phyloP scores from a whole-genome alignment of 2,329 filamentous ascomycete species.

The Beauveria caledonica region DNA sequence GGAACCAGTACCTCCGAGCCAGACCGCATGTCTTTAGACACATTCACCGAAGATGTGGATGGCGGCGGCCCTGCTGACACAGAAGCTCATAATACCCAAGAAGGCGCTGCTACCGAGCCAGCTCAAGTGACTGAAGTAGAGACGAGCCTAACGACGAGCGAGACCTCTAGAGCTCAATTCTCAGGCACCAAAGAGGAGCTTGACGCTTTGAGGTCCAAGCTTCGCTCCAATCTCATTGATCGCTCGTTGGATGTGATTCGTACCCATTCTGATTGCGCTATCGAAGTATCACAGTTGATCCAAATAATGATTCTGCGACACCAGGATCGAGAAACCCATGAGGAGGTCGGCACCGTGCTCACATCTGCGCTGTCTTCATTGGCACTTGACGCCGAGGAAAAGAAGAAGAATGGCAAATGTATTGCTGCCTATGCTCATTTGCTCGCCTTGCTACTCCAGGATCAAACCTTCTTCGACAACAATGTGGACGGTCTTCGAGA shows the following conservation, averaged over 20 bases:
- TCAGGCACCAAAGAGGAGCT: slow-evolving; percentile 60
- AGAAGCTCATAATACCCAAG: slow-evolving; percentile 8
- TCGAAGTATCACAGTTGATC: slow-evolving; percentile 85
- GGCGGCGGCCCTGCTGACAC: slow-evolving; percentile 19
- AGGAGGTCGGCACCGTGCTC: slow-evolving; percentile 74
- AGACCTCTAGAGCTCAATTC: slow-evolving; percentile 7
- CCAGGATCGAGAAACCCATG: slow-evolving; percentile 46
- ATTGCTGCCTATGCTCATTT: slow-evolving; percentile 89
- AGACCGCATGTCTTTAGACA: slow-evolving; percentile 32
- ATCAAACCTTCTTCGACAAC: slow-evolving; percentile 69
- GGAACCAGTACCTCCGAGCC: slow-evolving; percentile 21
- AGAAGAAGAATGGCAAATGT: slow-evolving; percentile 52
- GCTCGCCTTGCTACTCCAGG: slow-evolving; percentile 77
- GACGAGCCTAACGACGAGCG: neutral
- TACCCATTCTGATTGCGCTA: slow-evolving; percentile 78
- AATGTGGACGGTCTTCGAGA: slow-evolving; percentile 68
- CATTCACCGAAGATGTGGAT: slow-evolving; percentile 21
- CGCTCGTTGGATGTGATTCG: slow-evolving; percentile 85
- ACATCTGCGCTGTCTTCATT: slow-evolving; percentile 74
- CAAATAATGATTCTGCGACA: slow-evolving; percentile 58
- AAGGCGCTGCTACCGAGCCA: neutral
- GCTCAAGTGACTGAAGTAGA: neutral
- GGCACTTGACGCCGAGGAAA: slow-evolving; percentile 50
- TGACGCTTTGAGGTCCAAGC: slow-evolving; percentile 62
- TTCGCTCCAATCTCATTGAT: slow-evolving; percentile 75